Evolutionary conservation across 2,329 filamentous ascomycete species (phyloP).

Genomic region (Plectosphaerella sp.): DNA sequence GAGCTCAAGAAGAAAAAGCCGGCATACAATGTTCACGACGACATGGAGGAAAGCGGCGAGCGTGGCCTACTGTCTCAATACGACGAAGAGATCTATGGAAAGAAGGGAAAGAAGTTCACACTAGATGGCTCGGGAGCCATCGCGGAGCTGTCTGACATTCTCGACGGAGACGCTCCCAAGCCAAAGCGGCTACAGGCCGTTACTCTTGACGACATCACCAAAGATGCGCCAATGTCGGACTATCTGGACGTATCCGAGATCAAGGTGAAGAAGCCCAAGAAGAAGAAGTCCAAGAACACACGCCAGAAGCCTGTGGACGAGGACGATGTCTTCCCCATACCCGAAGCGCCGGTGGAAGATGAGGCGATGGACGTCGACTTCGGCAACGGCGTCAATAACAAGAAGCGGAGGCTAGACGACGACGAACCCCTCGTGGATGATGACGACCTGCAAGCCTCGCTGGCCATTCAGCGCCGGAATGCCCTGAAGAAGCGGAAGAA

Average conservation of each 20-base stretch:
- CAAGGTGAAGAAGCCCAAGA: slow-evolving; percentile 93
- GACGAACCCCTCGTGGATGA: slow-evolving; percentile 78
- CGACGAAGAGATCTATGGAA: slow-evolving; percentile 90
- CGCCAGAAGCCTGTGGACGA: slow-evolving; percentile 64
- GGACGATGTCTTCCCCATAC: slow-evolving; percentile 44
- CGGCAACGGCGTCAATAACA: slow-evolving; percentile 37
- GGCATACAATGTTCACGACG: slow-evolving; percentile 75
- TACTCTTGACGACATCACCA: slow-evolving; percentile 60
- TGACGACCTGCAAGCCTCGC: slow-evolving; percentile 81
- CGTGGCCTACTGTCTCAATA: slow-evolving; percentile 80
- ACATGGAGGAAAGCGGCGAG: slow-evolving; percentile 60
- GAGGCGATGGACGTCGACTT: slow-evolving; percentile 74
- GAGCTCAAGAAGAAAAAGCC: slow-evolving; percentile 87
- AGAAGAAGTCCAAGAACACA: slow-evolving; percentile 79
- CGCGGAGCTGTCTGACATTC: slow-evolving; percentile 56
- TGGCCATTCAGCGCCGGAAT: slow-evolving; percentile 76
- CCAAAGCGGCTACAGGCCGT: slow-evolving; percentile 64
- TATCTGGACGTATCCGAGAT: slow-evolving; percentile 83
- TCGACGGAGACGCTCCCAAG: slow-evolving; percentile 48
- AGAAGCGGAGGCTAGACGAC: slow-evolving; percentile 58
- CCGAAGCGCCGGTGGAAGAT: slow-evolving; percentile 27
- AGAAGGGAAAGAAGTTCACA: slow-evolving; percentile 84
- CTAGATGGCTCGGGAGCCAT: slow-evolving; percentile 73
- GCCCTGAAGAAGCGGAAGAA: slow-evolving; percentile 92
- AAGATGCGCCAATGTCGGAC: slow-evolving; percentile 70